Percentiles rank a stretch among this genome's conserved stretches.
Evolutionary conservation across 2,329 filamentous ascomycete species (phyloP).

Genomic region (Alternaria sp.): DNA sequence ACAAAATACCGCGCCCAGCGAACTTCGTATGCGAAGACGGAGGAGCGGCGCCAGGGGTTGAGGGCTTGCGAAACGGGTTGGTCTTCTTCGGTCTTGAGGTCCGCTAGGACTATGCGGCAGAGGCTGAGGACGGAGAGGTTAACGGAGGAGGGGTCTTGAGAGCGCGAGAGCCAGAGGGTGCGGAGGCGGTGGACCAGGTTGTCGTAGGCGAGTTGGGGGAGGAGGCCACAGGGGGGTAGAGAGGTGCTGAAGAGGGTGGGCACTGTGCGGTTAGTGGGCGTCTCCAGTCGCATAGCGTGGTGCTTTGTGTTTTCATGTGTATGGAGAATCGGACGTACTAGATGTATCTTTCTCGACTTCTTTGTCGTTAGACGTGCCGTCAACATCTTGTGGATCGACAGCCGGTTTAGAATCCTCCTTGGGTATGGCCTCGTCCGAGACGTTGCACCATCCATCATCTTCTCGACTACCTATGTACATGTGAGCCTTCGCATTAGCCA

Average conservation of each 20-base stretch:
- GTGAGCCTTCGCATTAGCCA: background rate
- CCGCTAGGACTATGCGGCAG: constrained; percentile 18
- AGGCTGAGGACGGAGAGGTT: constrained; percentile 12
- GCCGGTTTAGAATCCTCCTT: background rate
- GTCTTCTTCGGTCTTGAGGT: constrained; percentile 18
- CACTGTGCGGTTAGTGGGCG: constrained; percentile 20
- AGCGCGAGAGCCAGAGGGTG: constrained; percentile 25
- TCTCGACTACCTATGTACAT: background rate
- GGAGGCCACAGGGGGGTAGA: constrained; percentile 35
- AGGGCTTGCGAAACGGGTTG: constrained; percentile 13
- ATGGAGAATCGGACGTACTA: constrained; percentile 17
- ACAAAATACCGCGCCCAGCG: constrained; percentile 40
- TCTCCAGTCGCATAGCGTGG: no score
- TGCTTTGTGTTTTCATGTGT: no score
- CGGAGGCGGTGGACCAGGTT: constrained; percentile 32
- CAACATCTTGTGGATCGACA: background rate
- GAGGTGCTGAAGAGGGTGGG: constrained; percentile 33
- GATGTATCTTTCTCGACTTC: constrained; percentile 18
- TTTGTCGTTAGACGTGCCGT: constrained; percentile 1
- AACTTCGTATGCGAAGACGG: constrained; percentile 32
- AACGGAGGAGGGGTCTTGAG: background rate
- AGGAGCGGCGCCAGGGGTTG: constrained; percentile 33
- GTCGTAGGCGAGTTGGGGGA: constrained; percentile 37
- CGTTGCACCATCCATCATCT: constrained; percentile 25
- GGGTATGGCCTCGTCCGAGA: background rate